phyloP scores from a whole-genome alignment of 192 early-diverging fungal species.

The Backusella psychrophila region DNA sequence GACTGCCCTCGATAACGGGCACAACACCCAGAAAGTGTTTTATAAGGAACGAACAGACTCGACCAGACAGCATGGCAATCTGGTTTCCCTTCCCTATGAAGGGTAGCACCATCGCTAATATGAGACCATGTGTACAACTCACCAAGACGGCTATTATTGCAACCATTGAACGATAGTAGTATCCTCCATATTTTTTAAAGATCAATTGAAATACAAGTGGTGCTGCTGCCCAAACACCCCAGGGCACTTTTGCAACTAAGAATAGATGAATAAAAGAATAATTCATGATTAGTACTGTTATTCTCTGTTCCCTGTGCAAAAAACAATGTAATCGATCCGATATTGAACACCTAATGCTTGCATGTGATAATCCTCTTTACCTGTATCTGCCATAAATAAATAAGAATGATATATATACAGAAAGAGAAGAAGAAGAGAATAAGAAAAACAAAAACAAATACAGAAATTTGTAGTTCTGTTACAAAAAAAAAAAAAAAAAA shows the following conservation, averaged over 20 bases:
- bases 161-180: slow-evolving; percentile 5
- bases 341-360: neutral
- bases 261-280: too few relatives aligned
- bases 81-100: slow-evolving; percentile 49
- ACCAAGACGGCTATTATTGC: neutral
- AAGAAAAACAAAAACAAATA: neutral
- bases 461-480: neutral
- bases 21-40: slow-evolving; percentile 56
- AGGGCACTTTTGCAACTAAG: neutral
- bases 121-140: slow-evolving; percentile 40
- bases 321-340: neutral
- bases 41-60: slow-evolving; percentile 46
- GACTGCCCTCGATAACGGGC: slow-evolving; percentile 57
- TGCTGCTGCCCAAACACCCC: slow-evolving; percentile 8
- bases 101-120: slow-evolving; percentile 52
- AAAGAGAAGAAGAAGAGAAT: neutral
- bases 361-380: neutral
- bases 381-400: neutral
- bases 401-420: neutral
- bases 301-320: too few relatives aligned
- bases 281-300: too few relatives aligned
- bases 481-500: neutral
- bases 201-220: slow-evolving; percentile 12
- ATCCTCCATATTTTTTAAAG: slow-evolving; percentile 15
- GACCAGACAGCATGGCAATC: slow-evolving; percentile 60